Percentiles rank a stretch among this genome's conserved stretches.
Evolutionary conservation across 2,329 filamentous ascomycete species (phyloP).

Genomic region (Epicoccum sorghinum): DNA sequence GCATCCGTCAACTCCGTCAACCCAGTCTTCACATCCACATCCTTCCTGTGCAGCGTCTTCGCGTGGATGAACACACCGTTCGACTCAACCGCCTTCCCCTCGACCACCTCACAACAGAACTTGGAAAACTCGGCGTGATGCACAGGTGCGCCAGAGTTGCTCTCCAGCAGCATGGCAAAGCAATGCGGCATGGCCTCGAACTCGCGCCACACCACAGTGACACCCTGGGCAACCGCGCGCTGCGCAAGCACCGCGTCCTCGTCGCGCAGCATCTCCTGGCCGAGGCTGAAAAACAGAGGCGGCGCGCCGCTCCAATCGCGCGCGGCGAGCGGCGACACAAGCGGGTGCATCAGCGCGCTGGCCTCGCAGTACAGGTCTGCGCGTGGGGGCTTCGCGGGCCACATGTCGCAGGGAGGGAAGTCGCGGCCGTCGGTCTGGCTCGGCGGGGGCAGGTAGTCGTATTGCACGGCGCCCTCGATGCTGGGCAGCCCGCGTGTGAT

Average conservation of each 20-base stretch:
- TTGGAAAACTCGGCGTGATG: conserved; percentile 47
- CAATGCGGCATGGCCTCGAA: conserved; percentile 84
- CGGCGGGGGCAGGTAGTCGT: conserved; percentile 67
- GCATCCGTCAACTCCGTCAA: conserved; percentile 42
- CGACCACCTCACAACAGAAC: conserved; percentile 41
- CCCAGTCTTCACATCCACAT: conserved; percentile 30
- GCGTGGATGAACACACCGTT: conserved; percentile 36
- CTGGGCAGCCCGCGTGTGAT: conserved; percentile 68
- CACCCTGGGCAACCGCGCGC: conserved; percentile 62
- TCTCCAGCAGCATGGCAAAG: conserved; percentile 58
- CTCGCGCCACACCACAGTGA: conserved; percentile 69
- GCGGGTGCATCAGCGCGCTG: conserved; percentile 64
- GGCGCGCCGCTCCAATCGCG: conserved; percentile 66
- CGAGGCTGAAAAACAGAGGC: conserved; percentile 71
- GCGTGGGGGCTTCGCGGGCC: conserved; percentile 54
- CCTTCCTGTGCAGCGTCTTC: conserved; percentile 36
- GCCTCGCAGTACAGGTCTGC: conserved; percentile 56
- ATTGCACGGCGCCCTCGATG: conserved; percentile 58
- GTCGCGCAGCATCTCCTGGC: conserved; percentile 74
- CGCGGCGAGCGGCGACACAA: conserved; percentile 67
- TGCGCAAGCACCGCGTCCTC: conserved; percentile 68
- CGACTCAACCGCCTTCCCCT: conserved; percentile 24
- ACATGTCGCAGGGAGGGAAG: conserved; percentile 57
- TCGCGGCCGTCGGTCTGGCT: conserved; percentile 43
- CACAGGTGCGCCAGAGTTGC: conserved; percentile 31